Base-by-base conservation (phyloP, 2,329 filamentous ascomycete genomes). In the Epichloe amarillans region DNA sequence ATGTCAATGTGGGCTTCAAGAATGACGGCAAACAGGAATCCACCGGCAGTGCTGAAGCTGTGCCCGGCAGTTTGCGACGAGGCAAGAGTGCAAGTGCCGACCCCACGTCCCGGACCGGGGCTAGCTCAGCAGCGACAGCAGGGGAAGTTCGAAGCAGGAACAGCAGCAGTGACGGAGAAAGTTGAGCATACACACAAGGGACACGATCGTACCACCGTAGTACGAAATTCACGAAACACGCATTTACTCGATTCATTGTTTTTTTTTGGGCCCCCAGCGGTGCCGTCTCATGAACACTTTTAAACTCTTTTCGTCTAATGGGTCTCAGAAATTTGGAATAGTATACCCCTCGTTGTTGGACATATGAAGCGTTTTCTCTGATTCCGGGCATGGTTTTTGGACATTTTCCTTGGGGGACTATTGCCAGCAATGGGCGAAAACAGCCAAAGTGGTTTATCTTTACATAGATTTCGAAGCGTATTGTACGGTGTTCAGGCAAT, bases 111-210 rank as follows among this genome's bases (percentile, higher is more conserved):
- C 61, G 61, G 0, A 59, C 61, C 0, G 58, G 56, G 19, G 62
- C 61, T 5, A 71, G 67, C 35, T 72, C 70, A 3, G 62, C 61
- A 7, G 70, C 69, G 4, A 72, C 70, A 2, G 68, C 65, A 15
- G 69, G 68, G 4, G 69, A 62, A 4, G 60, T 62, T 1, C 62
- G 62, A 52, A 73, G 70, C 49, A 64, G 64, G 0, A 68, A 67
- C 54, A 66, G 56, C 50, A 70, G 62, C 43, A 66, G 46, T 37
- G 47, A 52, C 10, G 47, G 50, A 36, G 47, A 46, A 19, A 50
- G 15, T 14, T 53, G 42, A 47, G 35, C 8, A 26, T 30, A 38
- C 26, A 46, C 19, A 11, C 3, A 14, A 17, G 37, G 19, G 42
- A 15, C 2, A 44, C 23, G 42, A 44, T 44, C 14, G 19, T 19